Evolutionary conservation across 768 basidiomycete genomes (phyloP).

Genomic region (Lactarius evosmus): DNA sequence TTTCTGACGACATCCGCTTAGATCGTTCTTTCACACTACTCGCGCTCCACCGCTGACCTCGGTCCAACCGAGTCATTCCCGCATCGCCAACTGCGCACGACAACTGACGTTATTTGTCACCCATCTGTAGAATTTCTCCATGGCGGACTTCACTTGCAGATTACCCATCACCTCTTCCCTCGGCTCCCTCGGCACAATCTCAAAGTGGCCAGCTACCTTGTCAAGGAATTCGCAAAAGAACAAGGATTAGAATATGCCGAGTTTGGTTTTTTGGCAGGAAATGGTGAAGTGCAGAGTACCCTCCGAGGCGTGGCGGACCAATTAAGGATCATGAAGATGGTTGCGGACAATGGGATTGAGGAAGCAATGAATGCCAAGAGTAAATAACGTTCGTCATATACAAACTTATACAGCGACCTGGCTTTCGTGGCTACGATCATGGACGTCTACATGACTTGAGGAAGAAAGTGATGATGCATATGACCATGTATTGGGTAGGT

Average conservation of each 20-base stretch:
- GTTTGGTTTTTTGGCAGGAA: slow-evolving; percentile 87
- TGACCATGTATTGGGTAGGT: slow-evolving; percentile 36
- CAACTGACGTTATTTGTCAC: slow-evolving; percentile 90
- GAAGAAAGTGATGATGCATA: slow-evolving; percentile 30
- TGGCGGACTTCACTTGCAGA: slow-evolving; percentile 96
- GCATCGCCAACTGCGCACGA: slow-evolving; percentile 94
- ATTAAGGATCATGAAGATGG: slow-evolving; percentile 73
- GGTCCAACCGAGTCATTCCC: slow-evolving; percentile 91
- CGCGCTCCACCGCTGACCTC: slow-evolving; percentile 88
- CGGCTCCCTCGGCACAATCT: slow-evolving; percentile 93
- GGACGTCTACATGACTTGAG: not conserved
- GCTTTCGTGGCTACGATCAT: not conserved
- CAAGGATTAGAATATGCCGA: slow-evolving; percentile 85
- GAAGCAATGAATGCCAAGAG: slow-evolving; percentile 56
- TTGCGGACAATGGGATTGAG: slow-evolving; percentile 71
- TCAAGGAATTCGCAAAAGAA: slow-evolving; percentile 85
- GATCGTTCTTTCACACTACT: slow-evolving; percentile 98
- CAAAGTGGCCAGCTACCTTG: slow-evolving; percentile 71
- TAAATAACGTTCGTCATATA: slow-evolving; percentile 10
- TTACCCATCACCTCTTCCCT: slow-evolving; percentile 96
- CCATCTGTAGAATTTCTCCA: slow-evolving; percentile 84
- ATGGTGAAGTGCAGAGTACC: slow-evolving; percentile 77
- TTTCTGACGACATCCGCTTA: slow-evolving; percentile 30
- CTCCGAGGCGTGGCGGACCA: slow-evolving; percentile 86
- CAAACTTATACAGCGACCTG: slow-evolving; percentile 1